These are phyloP conservation scores for Hypoxylon sp. DNA, from an alignment of 2,329 filamentous ascomycete species.

Conservation along the genomic window DNA sequence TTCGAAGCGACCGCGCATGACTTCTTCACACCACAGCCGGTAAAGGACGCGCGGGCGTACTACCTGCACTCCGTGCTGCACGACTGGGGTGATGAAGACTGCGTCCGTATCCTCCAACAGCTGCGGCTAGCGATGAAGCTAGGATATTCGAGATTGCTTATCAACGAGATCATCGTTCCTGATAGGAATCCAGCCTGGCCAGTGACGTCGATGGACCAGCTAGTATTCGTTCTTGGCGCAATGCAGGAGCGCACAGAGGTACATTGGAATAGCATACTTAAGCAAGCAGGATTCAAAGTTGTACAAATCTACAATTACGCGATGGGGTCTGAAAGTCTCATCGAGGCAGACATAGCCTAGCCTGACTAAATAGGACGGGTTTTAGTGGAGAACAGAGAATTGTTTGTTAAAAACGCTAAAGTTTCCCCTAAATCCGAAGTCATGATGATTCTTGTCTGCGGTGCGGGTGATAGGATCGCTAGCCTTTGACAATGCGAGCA, in stretches of 20 bases:
- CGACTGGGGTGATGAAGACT: slow-evolving; percentile 57
- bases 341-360: slow-evolving; percentile 45
- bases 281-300: slow-evolving; percentile 44
- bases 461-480: no score
- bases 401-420: not conserved
- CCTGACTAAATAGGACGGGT: no score
- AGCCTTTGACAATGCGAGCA: not conserved
- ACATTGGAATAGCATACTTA: slow-evolving; percentile 41
- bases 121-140: slow-evolving; percentile 51
- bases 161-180: slow-evolving; percentile 60
- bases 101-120: slow-evolving; percentile 53
- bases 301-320: slow-evolving; percentile 44
- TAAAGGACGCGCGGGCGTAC: slow-evolving; percentile 52
- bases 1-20: slow-evolving; percentile 47
- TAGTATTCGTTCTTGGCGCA: slow-evolving; percentile 46
- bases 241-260: slow-evolving; percentile 47
- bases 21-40: slow-evolving; percentile 53
- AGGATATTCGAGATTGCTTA: slow-evolving; percentile 57
- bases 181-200: slow-evolving; percentile 44
- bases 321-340: slow-evolving; percentile 47
- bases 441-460: not conserved
- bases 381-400: no score
- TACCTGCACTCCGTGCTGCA: slow-evolving; percentile 55
- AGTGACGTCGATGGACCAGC: slow-evolving; percentile 49
- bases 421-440: not conserved